Evolutionary conservation across 2,329 filamentous ascomycete species (phyloP), one percentile per base, ranked within the genome.

Genomic region (Gyromitra esculenta): DNA sequence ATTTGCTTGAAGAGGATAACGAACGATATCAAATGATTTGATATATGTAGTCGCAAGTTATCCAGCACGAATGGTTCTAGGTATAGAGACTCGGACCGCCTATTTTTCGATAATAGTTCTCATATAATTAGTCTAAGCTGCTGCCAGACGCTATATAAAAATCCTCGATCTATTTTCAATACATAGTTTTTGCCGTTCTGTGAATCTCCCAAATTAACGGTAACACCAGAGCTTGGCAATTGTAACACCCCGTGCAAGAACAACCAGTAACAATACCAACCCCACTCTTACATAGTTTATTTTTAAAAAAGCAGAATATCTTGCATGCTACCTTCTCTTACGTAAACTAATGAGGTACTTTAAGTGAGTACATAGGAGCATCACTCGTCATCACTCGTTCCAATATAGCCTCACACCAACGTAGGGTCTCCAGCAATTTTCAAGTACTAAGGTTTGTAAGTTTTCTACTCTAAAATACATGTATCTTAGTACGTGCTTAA

Each of bases 381-480:
- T 65, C 63, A 66, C 50, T 5, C n/a, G 39, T 54, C 54, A n/a
- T 66, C 63, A 66, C 63, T 66, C 63, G 48, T 13, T 31, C 13
- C 11, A 21, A 8, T 52, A n/a, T 8, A n/a, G 1, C 18, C 48
- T 21, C 6, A 6, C 13, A 9, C 3, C 11, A 41, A 13, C 13
- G 35, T n/a, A 5, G 57, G 9, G 15, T 11, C n/a, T 1, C 6
- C 21, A 11, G 43, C 13, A 50, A 21, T 13, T 21, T 15, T 7
- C 13, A 57, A 52, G 8, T n/a, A n/a, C 18, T 52, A 13, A 1
- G 15, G 37, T 60, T 60, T 21, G 15, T 15, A 45, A 11, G 9
- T 11, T 11, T 13, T 56, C 11, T 5, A 11, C 7, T 31, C 25
- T 31, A 31, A 31, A 31, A 3, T 31, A 31, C 25, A 4, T 31